Evolutionary conservation across 805 yeast genomes (phyloP), one percentile per base, ranked within the genome.

Genomic region (Myxozyma vanderwaltii): DNA sequence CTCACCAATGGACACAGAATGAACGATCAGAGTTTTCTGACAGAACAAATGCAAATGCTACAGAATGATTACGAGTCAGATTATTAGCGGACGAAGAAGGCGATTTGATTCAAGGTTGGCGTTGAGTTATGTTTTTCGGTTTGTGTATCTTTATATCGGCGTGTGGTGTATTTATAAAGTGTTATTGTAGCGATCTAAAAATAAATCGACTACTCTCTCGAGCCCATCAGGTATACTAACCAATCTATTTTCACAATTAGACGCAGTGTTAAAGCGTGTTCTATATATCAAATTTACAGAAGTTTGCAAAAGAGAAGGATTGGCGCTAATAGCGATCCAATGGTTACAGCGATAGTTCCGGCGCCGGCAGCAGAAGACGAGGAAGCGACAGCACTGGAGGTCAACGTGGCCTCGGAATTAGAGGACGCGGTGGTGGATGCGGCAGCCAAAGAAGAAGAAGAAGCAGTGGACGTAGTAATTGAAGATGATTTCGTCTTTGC

Each of bases 41-140:
- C 23, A 1, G 62, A 53, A 19, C 52, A 58, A 29, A 48, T 58
- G 51, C 21, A 35, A 17, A 41, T 49, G 46, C 31, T 58, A 40
- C 62, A 53, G 36, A 54, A 58, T 26, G 62, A 58, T 21, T 58
- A 53, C 40, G 57, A 57, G 26, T 45, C 61, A 35, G 61, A 57
- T 21, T 57, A 54, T 33, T 54, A 47, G 27, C 8, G 5, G 12
- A 43, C 4, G 1, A 17, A 15, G 17, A 3, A 38, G 21, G 43
- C 43, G 21, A 8, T 38, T 38, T 38, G 24, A 24, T 10, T 29
- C 21, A 27, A 26, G 31, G 4, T 19, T 33, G 54, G 54, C 27
- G 48, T 48, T 19, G 13, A 8, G 21, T 41, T 19, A 8, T 8
- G 7, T 38, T 38, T 17, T n/a, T 19, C 2, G 43, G 19, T 35